These are phyloP conservation scores for Botryotinia narcissicola DNA, from an alignment of 2,329 filamentous ascomycete species.

Conservation along the genomic window DNA sequence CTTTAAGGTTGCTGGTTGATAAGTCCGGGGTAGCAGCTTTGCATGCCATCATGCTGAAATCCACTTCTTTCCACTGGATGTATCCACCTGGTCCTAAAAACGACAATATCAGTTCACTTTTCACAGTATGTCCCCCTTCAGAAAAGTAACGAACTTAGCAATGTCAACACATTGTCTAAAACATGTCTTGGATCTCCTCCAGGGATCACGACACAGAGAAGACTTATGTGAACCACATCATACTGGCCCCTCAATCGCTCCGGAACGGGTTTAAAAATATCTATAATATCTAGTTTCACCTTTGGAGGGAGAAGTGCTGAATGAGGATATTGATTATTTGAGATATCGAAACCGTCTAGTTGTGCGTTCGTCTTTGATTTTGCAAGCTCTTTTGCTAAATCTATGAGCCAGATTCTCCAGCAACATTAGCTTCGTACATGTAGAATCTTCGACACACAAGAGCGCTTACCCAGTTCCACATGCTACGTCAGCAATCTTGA, in stretches of 20 bases:
- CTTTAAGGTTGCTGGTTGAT: not conserved
- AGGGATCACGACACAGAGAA: constrained; percentile 5
- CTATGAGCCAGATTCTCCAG: constrained; percentile 15
- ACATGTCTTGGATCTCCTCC: constrained; percentile 9
- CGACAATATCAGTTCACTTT: not conserved
- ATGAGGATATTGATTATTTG: constrained; percentile 1
- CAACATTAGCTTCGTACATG: not conserved
- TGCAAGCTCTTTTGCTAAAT: constrained; percentile 13
- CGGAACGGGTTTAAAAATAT: not conserved
- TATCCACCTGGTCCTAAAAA: constrained; percentile 15
- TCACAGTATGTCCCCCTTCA: not conserved
- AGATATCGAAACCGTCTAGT: constrained; percentile 14
- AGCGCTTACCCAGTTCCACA: constrained; percentile 17
- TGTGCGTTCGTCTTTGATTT: not conserved
- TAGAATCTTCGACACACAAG: not conserved
- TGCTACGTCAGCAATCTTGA: constrained; percentile 14
- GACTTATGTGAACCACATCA: constrained; percentile 15
- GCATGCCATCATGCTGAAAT: not conserved
- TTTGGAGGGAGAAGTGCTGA: not conserved
- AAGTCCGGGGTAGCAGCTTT: not conserved
- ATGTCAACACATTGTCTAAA: constrained; percentile 1
- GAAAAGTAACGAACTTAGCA: not conserved
- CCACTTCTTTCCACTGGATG: constrained; percentile 16
- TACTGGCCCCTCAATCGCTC: not conserved
- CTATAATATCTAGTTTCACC: constrained; percentile 7